These are phyloP conservation scores for Yamadazyma blattariae DNA, from an alignment of 1,139 yeast genomes.

Conservation along the genomic window DNA sequence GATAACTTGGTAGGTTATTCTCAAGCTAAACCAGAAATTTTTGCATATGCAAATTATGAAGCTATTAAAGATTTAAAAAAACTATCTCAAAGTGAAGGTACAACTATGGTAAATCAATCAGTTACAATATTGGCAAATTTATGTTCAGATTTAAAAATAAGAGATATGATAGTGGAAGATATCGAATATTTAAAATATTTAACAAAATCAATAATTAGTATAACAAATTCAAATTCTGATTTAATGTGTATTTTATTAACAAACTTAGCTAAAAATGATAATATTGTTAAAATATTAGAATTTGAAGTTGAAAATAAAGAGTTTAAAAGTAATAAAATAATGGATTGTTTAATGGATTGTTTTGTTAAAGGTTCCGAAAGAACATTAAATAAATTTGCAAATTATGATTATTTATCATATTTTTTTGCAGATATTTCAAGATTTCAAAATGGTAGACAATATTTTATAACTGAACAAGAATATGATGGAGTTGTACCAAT, in stretches of 20 bases:
- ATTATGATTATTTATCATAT: slow-evolving; percentile 79
- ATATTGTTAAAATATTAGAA: slow-evolving; percentile 54
- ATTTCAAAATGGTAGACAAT: slow-evolving; percentile 64
- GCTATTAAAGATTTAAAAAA: slow-evolving; percentile 74
- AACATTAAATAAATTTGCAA: slow-evolving; percentile 66
- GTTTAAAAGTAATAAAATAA: slow-evolving; percentile 57
- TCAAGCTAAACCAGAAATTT: slow-evolving; percentile 60
- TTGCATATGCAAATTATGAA: slow-evolving; percentile 66
- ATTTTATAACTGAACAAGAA: slow-evolving; percentile 66
- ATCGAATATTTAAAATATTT: slow-evolving; percentile 54
- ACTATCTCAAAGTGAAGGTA: slow-evolving; percentile 49
- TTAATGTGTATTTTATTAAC: slow-evolving; percentile 81
- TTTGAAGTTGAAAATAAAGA: slow-evolving; percentile 34
- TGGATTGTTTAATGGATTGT: slow-evolving; percentile 86
- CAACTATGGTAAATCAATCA: slow-evolving; percentile 61
- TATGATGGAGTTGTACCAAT: slow-evolving; percentile 82
- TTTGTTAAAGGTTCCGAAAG: slow-evolving; percentile 84
- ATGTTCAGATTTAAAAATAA: slow-evolving; percentile 67
- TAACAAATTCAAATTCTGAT: slow-evolving; percentile 69
- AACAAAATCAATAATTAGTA: slow-evolving; percentile 51
- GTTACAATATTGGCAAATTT: slow-evolving; percentile 79
- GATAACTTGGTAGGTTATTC: slow-evolving; percentile 84
- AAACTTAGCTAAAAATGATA: slow-evolving; percentile 78
- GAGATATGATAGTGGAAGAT: slow-evolving; percentile 66
- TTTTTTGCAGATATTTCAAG: slow-evolving; percentile 91